Base-by-base conservation (phyloP, 768 basidiomycete species). In the Podaxis sp. region DNA sequence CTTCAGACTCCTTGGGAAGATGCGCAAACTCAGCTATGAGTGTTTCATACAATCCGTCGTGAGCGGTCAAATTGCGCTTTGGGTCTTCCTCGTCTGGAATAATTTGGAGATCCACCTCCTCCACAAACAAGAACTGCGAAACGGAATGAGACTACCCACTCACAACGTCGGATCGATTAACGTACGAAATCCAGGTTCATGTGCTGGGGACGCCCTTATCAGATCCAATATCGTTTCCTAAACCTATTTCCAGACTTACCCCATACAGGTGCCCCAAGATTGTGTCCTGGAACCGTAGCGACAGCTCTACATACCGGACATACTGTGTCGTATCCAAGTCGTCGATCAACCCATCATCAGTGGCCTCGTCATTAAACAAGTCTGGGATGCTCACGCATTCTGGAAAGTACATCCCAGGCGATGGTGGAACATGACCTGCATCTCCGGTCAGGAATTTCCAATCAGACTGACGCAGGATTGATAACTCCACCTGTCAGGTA, bases 261-360 rank as follows among this genome's bases (percentile, higher is more conserved):
- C 90, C 93, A 66, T 80, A 95, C 36, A 95, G 74, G 74, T 93
- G 91, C 1, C 93, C 94, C 40, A 96, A 77, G 66, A 96, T 89
- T 8, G 91, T 93, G 70, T 94, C 93, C 70, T 94, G 93, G 74
- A 83, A 96, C 62, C 89, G 78, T 63, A 96, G 76, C n/a, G 89
- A 81, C 54, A 96, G 74, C 72, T 93, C 88, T 43, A 80, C 80
- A 68, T 90, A 91, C 38, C 86, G 86, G 64, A 84, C 80, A 71
- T 87, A 89, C 82, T 83, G 65, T 55, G 24, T 61, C 56, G 59
- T 15, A 46, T 55, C 55, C 62, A 57, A 33, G 57, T 58, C 57
- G 49, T 55, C 57, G 57, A 63, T 58, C 56, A 59, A 41, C 22
- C 19, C 19, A 22, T 27, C 22, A 50, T 25, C 22, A 50, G 12